Percentiles rank a stretch among this genome's conserved stretches.
phyloP scores from a whole-genome alignment of 169 alveolate genomes.

The Condylostoma magnum region DNA sequence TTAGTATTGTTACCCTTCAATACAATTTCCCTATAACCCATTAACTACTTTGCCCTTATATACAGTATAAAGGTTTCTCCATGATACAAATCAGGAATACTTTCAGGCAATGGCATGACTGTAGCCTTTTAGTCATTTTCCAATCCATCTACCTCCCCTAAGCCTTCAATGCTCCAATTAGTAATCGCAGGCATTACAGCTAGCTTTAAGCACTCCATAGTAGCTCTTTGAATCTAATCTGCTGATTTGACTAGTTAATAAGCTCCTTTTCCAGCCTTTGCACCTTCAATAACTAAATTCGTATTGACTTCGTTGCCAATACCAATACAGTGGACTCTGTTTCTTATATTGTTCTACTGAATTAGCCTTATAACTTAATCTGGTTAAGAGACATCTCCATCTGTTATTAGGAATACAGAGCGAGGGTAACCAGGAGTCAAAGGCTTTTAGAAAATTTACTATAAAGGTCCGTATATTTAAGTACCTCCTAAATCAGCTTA shows the following conservation, averaged over 20 bases:
- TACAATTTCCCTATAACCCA: neutral
- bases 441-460: slow-evolving; percentile 18
- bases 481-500: slow-evolving; percentile 72
- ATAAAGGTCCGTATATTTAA: slow-evolving; percentile 45
- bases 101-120: neutral
- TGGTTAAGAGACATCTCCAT: slow-evolving; percentile 55
- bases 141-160: too few species aligned
- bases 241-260: slow-evolving; percentile 7
- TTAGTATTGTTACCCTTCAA: neutral
- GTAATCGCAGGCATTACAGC: slow-evolving; percentile 33
- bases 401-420: slow-evolving; percentile 64
- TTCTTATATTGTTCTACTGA: slow-evolving; percentile 22
- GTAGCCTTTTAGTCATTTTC: too few species aligned
- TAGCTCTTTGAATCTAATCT: slow-evolving; percentile 11
- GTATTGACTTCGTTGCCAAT: slow-evolving; percentile 58
- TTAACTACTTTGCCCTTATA: neutral
- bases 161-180: too few species aligned
- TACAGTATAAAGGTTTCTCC: neutral
- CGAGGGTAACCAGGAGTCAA: slow-evolving; percentile 34
- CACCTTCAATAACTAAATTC: slow-evolving; percentile 35
- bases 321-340: slow-evolving; percentile 64
- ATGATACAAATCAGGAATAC: neutral
- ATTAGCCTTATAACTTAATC: slow-evolving; percentile 47
- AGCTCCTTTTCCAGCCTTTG: slow-evolving; percentile 53
- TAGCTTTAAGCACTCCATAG: slow-evolving; percentile 27